These are phyloP conservation scores for Candida berthetii DNA, from an alignment of 805 yeast species.

Conservation along the genomic window DNA sequence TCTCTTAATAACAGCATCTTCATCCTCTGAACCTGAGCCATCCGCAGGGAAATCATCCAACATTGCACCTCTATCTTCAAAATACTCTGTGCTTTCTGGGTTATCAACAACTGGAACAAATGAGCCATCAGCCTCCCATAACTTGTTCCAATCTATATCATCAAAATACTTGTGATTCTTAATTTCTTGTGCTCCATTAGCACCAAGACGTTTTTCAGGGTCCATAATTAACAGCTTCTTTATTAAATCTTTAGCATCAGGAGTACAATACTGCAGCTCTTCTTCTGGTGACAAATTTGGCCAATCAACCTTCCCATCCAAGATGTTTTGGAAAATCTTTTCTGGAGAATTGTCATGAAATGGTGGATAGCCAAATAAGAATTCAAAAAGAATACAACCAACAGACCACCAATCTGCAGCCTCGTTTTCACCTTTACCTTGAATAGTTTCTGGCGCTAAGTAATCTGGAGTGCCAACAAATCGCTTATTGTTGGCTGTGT, in stretches of 20 bases:
- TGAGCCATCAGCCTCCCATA: conserved; percentile 68
- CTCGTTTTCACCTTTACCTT: conserved; percentile 76
- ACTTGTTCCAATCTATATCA: conserved; percentile 65
- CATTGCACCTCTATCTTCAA: conserved; percentile 85
- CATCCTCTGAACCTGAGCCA: conserved; percentile 26
- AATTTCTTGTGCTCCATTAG: conserved; percentile 74
- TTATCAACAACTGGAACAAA: conserved; percentile 76
- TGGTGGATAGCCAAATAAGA: conserved; percentile 91
- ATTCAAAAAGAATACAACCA: conserved; percentile 92
- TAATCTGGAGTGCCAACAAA: conserved; percentile 98
- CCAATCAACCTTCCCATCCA: conserved; percentile 76
- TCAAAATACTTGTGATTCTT: conserved; percentile 72
- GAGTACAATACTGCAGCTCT: conserved; percentile 51
- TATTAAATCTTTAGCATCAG: conserved; percentile 72
- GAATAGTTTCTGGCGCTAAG: conserved; percentile 92
- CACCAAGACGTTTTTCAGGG: conserved; percentile 67
- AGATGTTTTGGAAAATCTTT: conserved; percentile 74
- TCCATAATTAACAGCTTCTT: conserved; percentile 53
- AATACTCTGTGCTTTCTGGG: conserved; percentile 88
- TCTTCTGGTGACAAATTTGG: conserved; percentile 53
- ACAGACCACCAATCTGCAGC: conserved; percentile 98
- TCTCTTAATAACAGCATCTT: conserved; percentile 19
- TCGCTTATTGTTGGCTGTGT: conserved; percentile 44
- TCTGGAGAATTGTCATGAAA: conserved; percentile 81
- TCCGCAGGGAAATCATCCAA: conserved; percentile 52